A percentile compares a stretch with the other conserved stretches of the same genome.
Evolutionary conservation across 2,329 filamentous ascomycete species (phyloP).

Genomic region (Grosmannia serpens): DNA sequence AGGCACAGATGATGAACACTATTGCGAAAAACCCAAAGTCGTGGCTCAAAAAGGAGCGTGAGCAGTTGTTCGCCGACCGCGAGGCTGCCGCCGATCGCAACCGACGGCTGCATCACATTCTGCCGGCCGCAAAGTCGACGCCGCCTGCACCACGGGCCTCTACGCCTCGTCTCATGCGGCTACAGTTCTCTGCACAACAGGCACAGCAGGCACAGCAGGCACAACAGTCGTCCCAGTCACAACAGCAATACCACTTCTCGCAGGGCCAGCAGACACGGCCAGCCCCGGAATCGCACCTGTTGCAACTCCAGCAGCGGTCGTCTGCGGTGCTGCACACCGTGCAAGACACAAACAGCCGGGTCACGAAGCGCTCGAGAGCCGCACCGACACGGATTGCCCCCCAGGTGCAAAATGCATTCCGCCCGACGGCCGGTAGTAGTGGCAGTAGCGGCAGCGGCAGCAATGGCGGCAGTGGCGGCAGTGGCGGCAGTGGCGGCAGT

Average conservation of each 20-base stretch:
- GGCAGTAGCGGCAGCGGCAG: neutral
- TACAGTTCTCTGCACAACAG: constrained; percentile 16
- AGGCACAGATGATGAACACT: constrained; percentile 36
- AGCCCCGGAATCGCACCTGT: neutral
- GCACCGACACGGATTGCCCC: constrained; percentile 16
- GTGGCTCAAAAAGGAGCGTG: constrained; percentile 41
- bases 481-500: neutral
- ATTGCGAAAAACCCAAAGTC: constrained; percentile 1
- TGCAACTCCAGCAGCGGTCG: neutral
- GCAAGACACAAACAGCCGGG: constrained; percentile 1
- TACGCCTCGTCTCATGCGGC: neutral
- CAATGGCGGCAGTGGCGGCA: neutral
- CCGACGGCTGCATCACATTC: constrained; percentile 25
- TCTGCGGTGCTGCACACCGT: constrained; percentile 1
- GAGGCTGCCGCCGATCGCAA: constrained; percentile 28
- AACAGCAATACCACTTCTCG: neutral
- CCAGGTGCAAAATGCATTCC: constrained; percentile 1
- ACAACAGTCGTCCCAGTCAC: neutral
- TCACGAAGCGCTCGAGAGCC: constrained; percentile 4
- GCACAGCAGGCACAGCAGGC: constrained; percentile 22
- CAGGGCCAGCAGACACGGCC: neutral
- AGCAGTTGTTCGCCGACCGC: constrained; percentile 34
- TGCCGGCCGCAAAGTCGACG: constrained; percentile 20
- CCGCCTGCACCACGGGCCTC: constrained; percentile 6
- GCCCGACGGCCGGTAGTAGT: neutral